Conservation (phyloP, 805 yeast species). For the Myxozyma monticola region DNA sequence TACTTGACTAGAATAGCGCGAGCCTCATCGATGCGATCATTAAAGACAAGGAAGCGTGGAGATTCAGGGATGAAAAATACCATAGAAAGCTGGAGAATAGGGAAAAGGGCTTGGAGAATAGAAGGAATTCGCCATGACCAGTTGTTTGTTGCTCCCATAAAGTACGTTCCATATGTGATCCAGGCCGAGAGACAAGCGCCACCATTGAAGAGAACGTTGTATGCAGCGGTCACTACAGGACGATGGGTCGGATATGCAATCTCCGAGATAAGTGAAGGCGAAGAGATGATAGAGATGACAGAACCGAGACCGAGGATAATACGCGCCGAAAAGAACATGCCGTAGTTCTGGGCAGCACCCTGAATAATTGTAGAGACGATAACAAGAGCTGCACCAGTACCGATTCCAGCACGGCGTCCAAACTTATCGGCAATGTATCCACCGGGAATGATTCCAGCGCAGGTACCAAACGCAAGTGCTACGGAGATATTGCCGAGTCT, state of each 20-base stretch:
- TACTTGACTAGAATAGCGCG: constrained; percentile 43
- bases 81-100: constrained; percentile 38
- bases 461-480: constrained; percentile 7
- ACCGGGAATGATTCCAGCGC: constrained; percentile 5
- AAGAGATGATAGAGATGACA: constrained; percentile 33
- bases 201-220: constrained; percentile 51
- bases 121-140: constrained; percentile 44
- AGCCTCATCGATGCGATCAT: constrained; percentile 49
- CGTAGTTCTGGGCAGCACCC: constrained; percentile 42
- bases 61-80: constrained; percentile 46
- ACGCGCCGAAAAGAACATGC: constrained; percentile 43
- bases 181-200: constrained; percentile 58
- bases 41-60: too few species aligned
- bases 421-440: constrained; percentile 9
- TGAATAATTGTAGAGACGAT: constrained; percentile 42
- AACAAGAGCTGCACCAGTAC: constrained; percentile 26
- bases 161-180: constrained; percentile 48
- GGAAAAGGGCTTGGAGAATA: constrained; percentile 44
- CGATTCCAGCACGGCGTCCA: constrained; percentile 7
- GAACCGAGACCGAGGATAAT: constrained; percentile 43
- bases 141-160: constrained; percentile 4
- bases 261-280: constrained; percentile 40
- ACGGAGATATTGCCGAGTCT: constrained; percentile 7
- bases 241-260: constrained; percentile 51
- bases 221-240: constrained; percentile 46